Percentiles rank a stretch among this genome's conserved stretches.
phyloP scores from a whole-genome alignment of 306 rosid species.

The Crataegus laevigata region DNA sequence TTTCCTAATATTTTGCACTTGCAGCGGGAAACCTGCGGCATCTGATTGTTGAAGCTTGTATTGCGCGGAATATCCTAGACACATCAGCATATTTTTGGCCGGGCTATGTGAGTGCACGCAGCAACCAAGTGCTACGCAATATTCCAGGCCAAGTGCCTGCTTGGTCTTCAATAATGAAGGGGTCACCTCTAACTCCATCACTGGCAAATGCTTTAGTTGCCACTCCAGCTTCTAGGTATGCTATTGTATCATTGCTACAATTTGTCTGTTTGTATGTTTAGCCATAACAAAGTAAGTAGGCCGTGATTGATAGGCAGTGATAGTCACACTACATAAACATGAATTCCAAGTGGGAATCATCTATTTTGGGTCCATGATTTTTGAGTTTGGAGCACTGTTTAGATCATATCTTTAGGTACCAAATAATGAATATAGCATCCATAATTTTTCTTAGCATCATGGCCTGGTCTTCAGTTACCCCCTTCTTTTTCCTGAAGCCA shows the following conservation, averaged over 20 bases:
- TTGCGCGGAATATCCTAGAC: constrained; percentile 71
- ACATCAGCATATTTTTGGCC: constrained; percentile 88
- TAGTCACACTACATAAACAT: background rate
- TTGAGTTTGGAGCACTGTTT: background rate
- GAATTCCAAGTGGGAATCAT: background rate
- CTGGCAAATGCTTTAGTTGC: constrained; percentile 59
- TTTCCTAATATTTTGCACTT: constrained; percentile 18
- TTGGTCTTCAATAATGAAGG: constrained; percentile 85
- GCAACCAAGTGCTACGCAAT: constrained; percentile 55
- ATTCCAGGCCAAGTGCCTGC: constrained; percentile 46
- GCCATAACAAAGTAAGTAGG: background rate
- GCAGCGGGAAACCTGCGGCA: constrained; percentile 87
- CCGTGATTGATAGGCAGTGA: background rate
- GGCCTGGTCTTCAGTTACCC: constrained; percentile 36
- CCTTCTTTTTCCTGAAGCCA: constrained; percentile 40
- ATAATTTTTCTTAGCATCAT: constrained; percentile 10
- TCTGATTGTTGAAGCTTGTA: constrained; percentile 89
- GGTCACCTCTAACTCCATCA: constrained; percentile 58
- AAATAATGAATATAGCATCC: constrained; percentile 6
- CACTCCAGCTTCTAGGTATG: constrained; percentile 93
- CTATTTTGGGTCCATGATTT: constrained; percentile 4
- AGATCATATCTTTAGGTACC: background rate
- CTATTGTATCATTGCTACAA: background rate
- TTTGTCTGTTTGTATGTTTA: background rate
- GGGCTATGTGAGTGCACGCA: constrained; percentile 64